These are phyloP conservation scores for Aspergillus kassunensis DNA, from an alignment of 495 filamentous ascomycete genomes.

Conservation along the genomic window DNA sequence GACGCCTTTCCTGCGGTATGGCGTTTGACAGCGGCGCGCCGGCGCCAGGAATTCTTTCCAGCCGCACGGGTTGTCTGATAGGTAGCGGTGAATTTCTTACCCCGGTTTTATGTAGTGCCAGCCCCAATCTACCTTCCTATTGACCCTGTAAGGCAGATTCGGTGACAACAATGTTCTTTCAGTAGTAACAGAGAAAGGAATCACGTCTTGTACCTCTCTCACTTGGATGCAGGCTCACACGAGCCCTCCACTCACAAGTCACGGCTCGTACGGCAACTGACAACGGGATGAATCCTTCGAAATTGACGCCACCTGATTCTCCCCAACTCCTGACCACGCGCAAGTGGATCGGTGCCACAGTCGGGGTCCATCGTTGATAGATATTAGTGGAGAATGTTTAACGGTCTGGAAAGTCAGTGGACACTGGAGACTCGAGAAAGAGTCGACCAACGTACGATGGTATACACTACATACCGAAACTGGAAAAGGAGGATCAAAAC, in stretches of 20 bases:
- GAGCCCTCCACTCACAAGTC: not conserved
- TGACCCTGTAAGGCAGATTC: not conserved
- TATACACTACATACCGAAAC: not conserved
- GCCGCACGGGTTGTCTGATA: not conserved
- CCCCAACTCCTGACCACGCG: conserved; percentile 9
- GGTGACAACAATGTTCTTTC: too few species aligned
- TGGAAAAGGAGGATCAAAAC: not conserved
- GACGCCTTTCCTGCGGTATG: not conserved
- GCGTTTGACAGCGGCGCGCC: not conserved
- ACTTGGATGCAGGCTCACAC: too few species aligned
- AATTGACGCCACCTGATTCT: not conserved
- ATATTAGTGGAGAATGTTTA: conserved; percentile 4
- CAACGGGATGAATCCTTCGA: conserved; percentile 3
- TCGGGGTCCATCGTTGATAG: conserved; percentile 9
- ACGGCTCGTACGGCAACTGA: not conserved
- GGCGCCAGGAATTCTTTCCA: not conserved
- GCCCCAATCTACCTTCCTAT: too few species aligned
- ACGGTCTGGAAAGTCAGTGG: not conserved
- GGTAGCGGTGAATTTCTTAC: conserved; percentile 3
- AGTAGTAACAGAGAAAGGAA: not conserved
- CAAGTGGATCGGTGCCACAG: conserved; percentile 9
- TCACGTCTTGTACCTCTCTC: not conserved
- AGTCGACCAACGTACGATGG: too few species aligned
- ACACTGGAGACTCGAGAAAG: too few species aligned
- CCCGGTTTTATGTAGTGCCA: too few species aligned